These are phyloP conservation scores for Nicotiana tabacum DNA, from an alignment of 257 asterid species.

Conservation along the genomic window DNA sequence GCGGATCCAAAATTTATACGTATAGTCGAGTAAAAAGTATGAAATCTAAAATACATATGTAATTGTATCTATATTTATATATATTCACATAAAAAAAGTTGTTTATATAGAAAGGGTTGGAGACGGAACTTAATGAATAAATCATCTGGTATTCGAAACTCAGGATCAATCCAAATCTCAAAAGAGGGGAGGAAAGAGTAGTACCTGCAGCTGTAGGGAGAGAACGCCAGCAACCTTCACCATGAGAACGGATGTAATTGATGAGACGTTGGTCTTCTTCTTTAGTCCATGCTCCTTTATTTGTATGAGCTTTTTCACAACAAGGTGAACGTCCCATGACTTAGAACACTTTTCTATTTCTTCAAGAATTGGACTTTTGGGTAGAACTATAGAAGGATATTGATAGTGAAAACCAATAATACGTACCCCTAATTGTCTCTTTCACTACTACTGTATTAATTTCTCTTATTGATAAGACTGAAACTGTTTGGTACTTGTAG, in stretches of 20 bases:
- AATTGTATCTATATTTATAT: no score
- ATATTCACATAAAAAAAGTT: no score
- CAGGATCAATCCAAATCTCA: no score
- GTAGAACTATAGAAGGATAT: neutral
- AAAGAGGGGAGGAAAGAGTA: neutral
- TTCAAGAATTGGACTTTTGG: neutral
- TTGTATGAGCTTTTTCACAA: conserved; percentile 93
- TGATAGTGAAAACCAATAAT: neutral
- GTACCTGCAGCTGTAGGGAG: conserved; percentile 97
- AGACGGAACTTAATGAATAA: no score
- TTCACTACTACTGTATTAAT: neutral
- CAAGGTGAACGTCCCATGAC: conserved; percentile 94
- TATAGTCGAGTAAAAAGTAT: neutral
- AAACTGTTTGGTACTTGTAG: conserved; percentile 1
- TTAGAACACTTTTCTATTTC: neutral
- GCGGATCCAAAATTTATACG: neutral
- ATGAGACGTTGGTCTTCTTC: conserved; percentile 89
- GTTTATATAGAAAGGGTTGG: no score
- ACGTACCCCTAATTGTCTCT: neutral
- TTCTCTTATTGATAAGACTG: conserved; percentile 1
- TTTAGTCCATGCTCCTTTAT: conserved; percentile 97
- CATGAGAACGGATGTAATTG: conserved; percentile 68
- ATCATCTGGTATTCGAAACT: no score
- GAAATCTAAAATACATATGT: no score
- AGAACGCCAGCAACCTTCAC: conserved; percentile 98